Evolutionary conservation across 768 basidiomycete species (phyloP), one percentile per base, ranked within the genome.

Genomic region (Collybia nuda): DNA sequence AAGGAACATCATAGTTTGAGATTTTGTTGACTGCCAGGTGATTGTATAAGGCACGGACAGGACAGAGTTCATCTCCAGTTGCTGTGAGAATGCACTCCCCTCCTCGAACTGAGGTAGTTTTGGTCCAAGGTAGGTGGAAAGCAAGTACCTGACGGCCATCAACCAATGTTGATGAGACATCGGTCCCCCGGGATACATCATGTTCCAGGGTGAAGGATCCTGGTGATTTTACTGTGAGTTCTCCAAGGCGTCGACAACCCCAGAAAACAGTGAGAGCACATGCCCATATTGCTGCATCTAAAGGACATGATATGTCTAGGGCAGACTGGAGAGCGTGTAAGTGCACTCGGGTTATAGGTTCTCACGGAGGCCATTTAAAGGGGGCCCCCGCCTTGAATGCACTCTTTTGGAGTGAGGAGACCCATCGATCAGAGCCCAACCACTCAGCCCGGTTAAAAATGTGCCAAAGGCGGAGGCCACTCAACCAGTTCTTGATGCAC

Each of bases 51-150:
- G 66, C 65, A 4, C 43, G 8, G 3, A 62, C 52, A n/a, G 65
- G 66, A 35, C 59, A 65, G 1, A 61, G 50, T 14, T 39, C 18
- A 29, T 67, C 58, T 6, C 38, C 24, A 1, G 53, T 50, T 4
- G 56, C 58, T 12, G 63, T 69, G 26, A 64, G 50, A 18, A 60
- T 55, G 29, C 32, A 26, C 48, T 26, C 5, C 50, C 40, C n/a
- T n/a, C n/a, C n/a, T n/a, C n/a, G 36, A 38, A 0, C 53, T 60
- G 0, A 53, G 59, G 21, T 61, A n/a, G n/a, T n/a, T n/a, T n/a
- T 61, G 0, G 60, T 60, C 55, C 56, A 64, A 0, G 54, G 54
- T 0, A 64, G 11, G 19, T 57, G 51, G 24, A 64, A 55, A 3
- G 21, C 26, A 29, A 44, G 11, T 0, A 50, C 38, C 11, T 41